Evolutionary conservation across 768 basidiomycete species (phyloP).

Genomic region (Leucosporidium scottii): DNA sequence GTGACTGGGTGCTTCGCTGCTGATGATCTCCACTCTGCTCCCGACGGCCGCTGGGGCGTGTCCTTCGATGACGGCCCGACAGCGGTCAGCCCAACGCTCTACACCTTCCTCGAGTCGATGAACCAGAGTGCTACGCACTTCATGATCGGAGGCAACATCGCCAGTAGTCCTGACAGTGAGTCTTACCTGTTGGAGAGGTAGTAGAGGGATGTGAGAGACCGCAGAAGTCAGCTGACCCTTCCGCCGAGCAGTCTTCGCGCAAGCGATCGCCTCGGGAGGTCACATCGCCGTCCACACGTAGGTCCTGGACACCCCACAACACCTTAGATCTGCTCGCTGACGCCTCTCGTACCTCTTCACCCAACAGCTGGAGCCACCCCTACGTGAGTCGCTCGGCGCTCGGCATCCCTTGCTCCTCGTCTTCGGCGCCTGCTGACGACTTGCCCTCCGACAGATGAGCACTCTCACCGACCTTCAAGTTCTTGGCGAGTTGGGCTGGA

Average conservation of each 20-base stretch:
- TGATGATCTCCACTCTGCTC: too few species aligned
- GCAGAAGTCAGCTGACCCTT: too few species aligned
- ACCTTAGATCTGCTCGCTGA: not conserved
- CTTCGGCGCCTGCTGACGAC: not conserved
- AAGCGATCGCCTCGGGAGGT: conserved; percentile 47
- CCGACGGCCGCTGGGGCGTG: conserved; percentile 38
- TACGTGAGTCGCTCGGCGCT: not conserved
- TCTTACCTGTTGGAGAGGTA: too few species aligned
- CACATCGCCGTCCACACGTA: conserved; percentile 44
- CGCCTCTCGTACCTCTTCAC: not conserved
- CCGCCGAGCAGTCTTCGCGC: conserved; percentile 46
- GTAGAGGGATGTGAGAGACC: too few species aligned
- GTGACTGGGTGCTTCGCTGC: too few species aligned
- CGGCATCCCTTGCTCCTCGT: too few species aligned
- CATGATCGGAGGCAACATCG: conserved; percentile 66
- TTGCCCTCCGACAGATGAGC: conserved; percentile 55
- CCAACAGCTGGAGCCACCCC: conserved; percentile 58
- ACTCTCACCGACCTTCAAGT: conserved; percentile 61
- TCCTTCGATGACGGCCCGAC: conserved; percentile 78
- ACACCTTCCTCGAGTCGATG: conserved; percentile 61
- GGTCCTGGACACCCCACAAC: conserved; percentile 21
- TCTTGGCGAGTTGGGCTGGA: conserved; percentile 73
- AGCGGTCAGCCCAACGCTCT: conserved; percentile 47
- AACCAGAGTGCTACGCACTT: conserved; percentile 69
- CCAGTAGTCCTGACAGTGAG: conserved; percentile 39